Base-by-base conservation (phyloP, 2,329 filamentous ascomycete species). In the Trichoderma brevicompactum region DNA sequence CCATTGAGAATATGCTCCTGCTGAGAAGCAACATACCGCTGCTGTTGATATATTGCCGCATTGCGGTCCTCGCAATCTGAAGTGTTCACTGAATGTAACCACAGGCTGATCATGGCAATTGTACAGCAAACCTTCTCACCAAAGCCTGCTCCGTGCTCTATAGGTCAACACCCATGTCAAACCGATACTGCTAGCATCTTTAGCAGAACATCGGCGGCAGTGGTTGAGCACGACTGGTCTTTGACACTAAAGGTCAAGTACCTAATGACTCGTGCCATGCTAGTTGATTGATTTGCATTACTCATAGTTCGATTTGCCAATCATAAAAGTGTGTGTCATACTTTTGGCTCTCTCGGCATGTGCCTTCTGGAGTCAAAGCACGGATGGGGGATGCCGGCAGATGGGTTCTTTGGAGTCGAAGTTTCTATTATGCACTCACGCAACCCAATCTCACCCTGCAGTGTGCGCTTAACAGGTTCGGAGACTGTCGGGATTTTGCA, bases 291-390 rank as follows among this genome's bases (percentile, higher is more conserved):
- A 46, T 17, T n/a, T 53, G 58, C 46, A 60, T 49, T 23, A 59
- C 55, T 46, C 55, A 50, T 50, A n/a, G 15, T n/a, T 62, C 23
- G 38, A 23, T 19, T 44, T 15, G 48, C 46, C 40, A 63, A 23
- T 54, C 60, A n/a, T 44, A 5, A 46, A 52, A 23, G 23, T 15
- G 60, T 41, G 49, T 40, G 50, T 63, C 59, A 43, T 62, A 53
- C 19, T 19, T 36, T 23, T 36, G 6, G 4, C 43, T 38, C 17
- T 38, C 60, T 38, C 60, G 48, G 60, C 17, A 63, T 54, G 32
- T 46, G 17, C 19, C 13, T 15, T n/a, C 43, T n/a, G 13, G 49
- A 54, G 28, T 23, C 28, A 17, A 46, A 54, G 32, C 60, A 44
- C 40, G 17, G 36, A 10, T 7, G 36, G 54, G 13, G 9, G 38